phyloP scores from a whole-genome alignment of 2,329 filamentous ascomycete species.

The Xylariaceae sp. region DNA sequence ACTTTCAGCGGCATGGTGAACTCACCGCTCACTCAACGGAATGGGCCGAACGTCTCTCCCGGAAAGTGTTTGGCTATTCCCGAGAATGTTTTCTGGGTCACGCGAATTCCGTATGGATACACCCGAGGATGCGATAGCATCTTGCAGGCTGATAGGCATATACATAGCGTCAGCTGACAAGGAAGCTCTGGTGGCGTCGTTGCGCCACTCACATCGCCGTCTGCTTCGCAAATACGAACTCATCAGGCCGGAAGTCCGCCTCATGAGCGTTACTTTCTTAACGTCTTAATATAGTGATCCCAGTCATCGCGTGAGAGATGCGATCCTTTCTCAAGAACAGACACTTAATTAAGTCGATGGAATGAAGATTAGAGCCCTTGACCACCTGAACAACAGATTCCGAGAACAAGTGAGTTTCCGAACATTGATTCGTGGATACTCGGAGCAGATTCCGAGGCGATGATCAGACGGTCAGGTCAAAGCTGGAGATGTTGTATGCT shows the following conservation, averaged over 20 bases:
- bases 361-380: too few species aligned
- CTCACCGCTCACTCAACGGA: background rate
- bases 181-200: background rate
- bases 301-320: background rate
- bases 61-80: background rate
- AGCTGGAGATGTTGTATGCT: background rate
- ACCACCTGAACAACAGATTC: too few species aligned
- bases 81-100: background rate
- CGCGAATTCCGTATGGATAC: background rate
- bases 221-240: background rate
- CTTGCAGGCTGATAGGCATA: background rate
- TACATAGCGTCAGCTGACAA: background rate
- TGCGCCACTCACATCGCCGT: background rate
- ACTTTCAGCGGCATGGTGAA: too few species aligned
- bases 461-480: background rate
- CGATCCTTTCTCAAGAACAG: too few species aligned
- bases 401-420: too few species aligned
- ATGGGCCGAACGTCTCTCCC: background rate
- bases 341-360: too few species aligned
- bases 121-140: background rate
- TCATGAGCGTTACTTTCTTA: background rate
- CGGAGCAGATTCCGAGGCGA: too few species aligned
- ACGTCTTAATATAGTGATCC: background rate
- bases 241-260: background rate
- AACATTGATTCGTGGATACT: too few species aligned